Conservation (phyloP, 805 yeast genomes). For the Hanseniaspora nectarophila region DNA sequence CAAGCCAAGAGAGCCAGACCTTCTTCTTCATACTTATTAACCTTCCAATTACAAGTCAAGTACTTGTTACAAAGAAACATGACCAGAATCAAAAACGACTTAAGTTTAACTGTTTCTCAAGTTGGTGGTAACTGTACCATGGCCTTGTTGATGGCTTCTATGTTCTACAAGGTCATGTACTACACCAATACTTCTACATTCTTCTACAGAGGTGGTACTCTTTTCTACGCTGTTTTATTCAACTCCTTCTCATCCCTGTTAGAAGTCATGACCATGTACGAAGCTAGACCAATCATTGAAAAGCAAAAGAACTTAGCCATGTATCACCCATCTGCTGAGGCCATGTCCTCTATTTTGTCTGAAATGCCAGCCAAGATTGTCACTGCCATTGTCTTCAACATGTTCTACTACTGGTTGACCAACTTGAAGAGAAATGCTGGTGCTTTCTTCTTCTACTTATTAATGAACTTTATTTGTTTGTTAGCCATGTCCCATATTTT, state of each 20-base stretch:
- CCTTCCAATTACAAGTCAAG: conserved; percentile 41
- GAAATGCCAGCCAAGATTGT: conserved; percentile 41
- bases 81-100: conserved; percentile 40
- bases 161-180: conserved; percentile 40
- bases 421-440: conserved; percentile 44
- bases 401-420: conserved; percentile 42
- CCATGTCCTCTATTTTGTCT: conserved; percentile 40
- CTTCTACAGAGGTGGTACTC: conserved; percentile 47
- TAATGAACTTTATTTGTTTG: conserved; percentile 35
- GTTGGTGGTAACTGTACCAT: conserved; percentile 38
- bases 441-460: conserved; percentile 40
- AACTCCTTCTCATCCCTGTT: conserved; percentile 52
- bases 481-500: conserved; percentile 45
- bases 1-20: conserved; percentile 39
- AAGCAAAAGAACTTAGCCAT: conserved; percentile 47
- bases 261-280: conserved; percentile 45
- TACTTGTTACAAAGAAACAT: conserved; percentile 37
- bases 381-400: conserved; percentile 37
- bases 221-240: conserved; percentile 56
- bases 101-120: conserved; percentile 35
- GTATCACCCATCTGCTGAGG: conserved; percentile 51
- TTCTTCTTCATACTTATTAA: conserved; percentile 43
- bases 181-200: conserved; percentile 34
- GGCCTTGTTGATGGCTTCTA: conserved; percentile 46
- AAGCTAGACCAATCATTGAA: conserved; percentile 46